phyloP scores from a whole-genome alignment of 352 stramenopile species.

The Pythium volutum region DNA sequence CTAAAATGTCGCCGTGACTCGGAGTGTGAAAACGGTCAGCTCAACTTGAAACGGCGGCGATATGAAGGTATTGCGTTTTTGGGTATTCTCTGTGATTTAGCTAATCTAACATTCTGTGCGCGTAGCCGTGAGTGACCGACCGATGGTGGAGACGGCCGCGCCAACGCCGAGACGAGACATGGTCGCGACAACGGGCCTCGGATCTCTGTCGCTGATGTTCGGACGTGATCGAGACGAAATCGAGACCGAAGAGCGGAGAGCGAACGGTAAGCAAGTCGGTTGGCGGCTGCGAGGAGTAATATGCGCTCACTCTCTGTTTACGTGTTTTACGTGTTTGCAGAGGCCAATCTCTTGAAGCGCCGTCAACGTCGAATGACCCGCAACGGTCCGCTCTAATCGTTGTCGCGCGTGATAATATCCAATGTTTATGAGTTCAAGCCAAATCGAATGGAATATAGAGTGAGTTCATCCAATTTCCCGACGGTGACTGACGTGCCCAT shows the following conservation, averaged over 20 bases:
- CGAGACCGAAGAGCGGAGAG: slow-evolving; percentile 5
- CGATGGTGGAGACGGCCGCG: neutral
- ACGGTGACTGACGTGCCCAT: neutral
- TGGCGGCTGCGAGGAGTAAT: neutral
- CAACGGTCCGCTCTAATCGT: neutral
- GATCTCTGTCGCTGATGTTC: slow-evolving; percentile 16
- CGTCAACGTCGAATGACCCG: slow-evolving; percentile 15
- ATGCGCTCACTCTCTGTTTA: neutral
- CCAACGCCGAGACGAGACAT: neutral
- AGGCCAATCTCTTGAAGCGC: slow-evolving; percentile 17
- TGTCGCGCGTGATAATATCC: neutral
- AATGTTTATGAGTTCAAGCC: neutral
- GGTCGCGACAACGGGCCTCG: slow-evolving; percentile 3
- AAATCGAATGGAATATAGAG: neutral
- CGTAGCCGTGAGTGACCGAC: neutral
- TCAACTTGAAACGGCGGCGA: neutral
- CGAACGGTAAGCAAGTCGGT: slow-evolving; percentile 3
- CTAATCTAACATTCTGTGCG: neutral
- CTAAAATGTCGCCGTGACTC: neutral
- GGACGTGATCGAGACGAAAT: slow-evolving; percentile 12
- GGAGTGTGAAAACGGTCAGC: neutral
- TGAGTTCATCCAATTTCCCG: neutral
- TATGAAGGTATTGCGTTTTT: neutral
- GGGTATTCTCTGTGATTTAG: neutral
- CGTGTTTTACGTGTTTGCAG: neutral